Base-by-base conservation (phyloP, 352 stramenopile genomes). In the Phytopythium delawarense region DNA sequence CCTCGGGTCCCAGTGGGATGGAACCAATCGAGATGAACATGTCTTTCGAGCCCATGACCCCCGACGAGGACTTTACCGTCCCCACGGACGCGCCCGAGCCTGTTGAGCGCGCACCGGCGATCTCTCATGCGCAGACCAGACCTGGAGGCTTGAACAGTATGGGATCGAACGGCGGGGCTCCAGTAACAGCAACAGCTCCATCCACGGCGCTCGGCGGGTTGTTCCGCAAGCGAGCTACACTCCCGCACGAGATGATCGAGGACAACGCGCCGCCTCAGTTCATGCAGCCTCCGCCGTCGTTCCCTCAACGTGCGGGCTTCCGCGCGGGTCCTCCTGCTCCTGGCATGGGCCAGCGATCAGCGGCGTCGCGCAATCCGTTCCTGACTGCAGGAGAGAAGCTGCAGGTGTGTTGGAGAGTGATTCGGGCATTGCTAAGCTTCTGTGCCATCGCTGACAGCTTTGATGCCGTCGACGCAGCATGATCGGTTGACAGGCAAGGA, bases 361-460 rank as follows among this genome's bases (percentile, higher is more conserved):
- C 30, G 20, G 34, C 53, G 15, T 61, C 21, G 12, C 44, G 63
- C 12, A 92, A 85, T 53, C 76, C 83, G 2, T 94, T 94, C 61
- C 71, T 84, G 42, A 94, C 85, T 11, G 85, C 85, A 45, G 70
- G 75, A 2, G 76, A 92, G 58, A 83, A 77, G 57, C 71, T 94
- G 4, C 75, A 88, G 65, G 82, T 91, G 34, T 25, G n/a, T 4
- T 20, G 15, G 5, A 35, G 37, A 16, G 5, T 42, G 18, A 11
- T 15, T 34, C 2, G 58, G 7, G 11, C 12, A 5, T 32, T 53
- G 20, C 25, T 53, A 25, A 18, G 13, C 8, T 13, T 5, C 15
- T 59, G 8, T 2, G 7, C 25, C 28, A 39, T 23, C 48, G 7
- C 48, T 54, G 13, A 39, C 28, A 2, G 13, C 8, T 7, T 44